Evolutionary conservation across 2,329 filamentous ascomycete species (phyloP).

Genomic region (Lachnum nothofagi): DNA sequence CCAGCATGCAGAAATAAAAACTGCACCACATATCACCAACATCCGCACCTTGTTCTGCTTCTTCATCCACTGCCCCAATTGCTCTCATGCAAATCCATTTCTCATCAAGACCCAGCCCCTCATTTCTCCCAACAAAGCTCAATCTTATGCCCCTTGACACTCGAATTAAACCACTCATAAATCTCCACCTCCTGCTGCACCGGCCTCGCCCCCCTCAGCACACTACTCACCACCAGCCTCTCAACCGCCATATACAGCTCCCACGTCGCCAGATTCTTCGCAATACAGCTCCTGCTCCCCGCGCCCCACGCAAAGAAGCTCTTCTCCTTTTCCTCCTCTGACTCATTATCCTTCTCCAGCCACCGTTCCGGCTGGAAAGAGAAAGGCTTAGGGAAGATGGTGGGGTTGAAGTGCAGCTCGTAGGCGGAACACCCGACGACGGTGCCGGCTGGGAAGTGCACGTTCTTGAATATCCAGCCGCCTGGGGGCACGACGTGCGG

Average conservation of each 20-base stretch:
- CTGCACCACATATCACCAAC: no score
- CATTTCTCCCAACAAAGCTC: constrained; percentile 31
- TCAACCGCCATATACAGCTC: constrained; percentile 41
- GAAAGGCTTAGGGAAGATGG: constrained; percentile 39
- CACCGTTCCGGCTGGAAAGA: constrained; percentile 46
- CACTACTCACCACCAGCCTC: constrained; percentile 39
- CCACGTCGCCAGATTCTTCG: constrained; percentile 41
- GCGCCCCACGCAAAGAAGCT: constrained; percentile 46
- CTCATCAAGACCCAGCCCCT: not conserved
- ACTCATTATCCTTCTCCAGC: constrained; percentile 31
- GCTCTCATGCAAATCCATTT: no score
- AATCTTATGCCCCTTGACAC: constrained; percentile 45
- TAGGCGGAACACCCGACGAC: constrained; percentile 42
- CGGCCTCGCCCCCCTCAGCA: constrained; percentile 40
- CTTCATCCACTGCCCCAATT: no score
- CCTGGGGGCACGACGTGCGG: constrained; percentile 41
- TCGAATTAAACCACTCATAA: constrained; percentile 53
- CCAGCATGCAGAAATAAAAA: no score
- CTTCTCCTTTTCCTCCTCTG: constrained; percentile 35
- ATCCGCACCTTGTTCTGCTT: no score
- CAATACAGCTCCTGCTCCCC: constrained; percentile 46
- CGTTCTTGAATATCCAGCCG: constrained; percentile 23
- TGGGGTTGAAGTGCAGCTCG: constrained; percentile 43
- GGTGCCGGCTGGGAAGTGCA: constrained; percentile 40
- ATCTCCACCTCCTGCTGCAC: constrained; percentile 43